Evolutionary conservation across 2,329 filamentous ascomycete genomes (phyloP).

Genomic region (Teratosphaeriaceae sp.): DNA sequence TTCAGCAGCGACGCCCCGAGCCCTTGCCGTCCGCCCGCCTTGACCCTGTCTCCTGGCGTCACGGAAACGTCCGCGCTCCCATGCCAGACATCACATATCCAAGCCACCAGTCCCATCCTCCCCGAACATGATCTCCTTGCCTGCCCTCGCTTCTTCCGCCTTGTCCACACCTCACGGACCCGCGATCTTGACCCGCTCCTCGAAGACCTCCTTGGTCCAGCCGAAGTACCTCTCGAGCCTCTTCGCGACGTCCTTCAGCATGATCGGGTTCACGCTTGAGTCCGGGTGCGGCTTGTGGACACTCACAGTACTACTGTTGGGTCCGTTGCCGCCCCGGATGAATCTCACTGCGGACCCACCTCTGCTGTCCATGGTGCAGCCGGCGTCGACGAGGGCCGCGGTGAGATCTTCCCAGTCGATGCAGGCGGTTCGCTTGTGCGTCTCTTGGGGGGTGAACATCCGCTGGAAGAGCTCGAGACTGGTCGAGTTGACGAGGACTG

Average conservation of each 20-base stretch:
- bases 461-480: slow-evolving; percentile 5
- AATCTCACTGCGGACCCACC: slow-evolving; percentile 7
- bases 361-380: slow-evolving; percentile 3
- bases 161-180: too few relatives aligned
- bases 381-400: slow-evolving; percentile 9
- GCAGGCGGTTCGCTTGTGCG: not conserved
- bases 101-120: too few relatives aligned
- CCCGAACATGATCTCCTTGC: too few relatives aligned
- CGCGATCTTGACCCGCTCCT: slow-evolving; percentile 8
- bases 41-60: too few relatives aligned
- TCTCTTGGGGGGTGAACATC: slow-evolving; percentile 4
- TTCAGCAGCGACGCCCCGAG: too few relatives aligned
- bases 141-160: too few relatives aligned
- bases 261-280: slow-evolving; percentile 7
- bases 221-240: slow-evolving; percentile 27
- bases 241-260: slow-evolving; percentile 18
- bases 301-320: not conserved
- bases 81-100: too few relatives aligned
- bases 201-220: slow-evolving; percentile 18
- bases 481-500: not conserved
- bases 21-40: too few relatives aligned
- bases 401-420: slow-evolving; percentile 7
- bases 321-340: not conserved
- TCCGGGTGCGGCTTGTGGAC: slow-evolving; percentile 11
- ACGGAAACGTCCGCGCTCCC: too few relatives aligned